Percentiles rank a stretch among this genome's conserved stretches.
phyloP scores from a whole-genome alignment of 352 stramenopile genomes.

The Phytopythium ostracodes region DNA sequence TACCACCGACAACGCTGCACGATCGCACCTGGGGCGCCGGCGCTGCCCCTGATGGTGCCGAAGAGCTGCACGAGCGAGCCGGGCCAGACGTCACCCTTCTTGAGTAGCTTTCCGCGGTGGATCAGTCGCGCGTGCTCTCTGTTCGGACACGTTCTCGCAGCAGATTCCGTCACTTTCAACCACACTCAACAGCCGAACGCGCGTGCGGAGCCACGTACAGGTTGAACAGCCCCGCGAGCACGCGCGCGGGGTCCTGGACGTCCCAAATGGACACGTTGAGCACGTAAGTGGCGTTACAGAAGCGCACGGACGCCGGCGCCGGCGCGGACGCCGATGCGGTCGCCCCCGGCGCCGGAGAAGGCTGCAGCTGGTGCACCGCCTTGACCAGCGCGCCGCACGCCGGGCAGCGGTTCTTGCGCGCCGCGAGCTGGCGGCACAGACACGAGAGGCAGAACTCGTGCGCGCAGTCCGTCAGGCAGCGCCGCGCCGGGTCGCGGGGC shows the following conservation, averaged over 20 bases:
- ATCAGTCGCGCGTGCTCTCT: conserved; percentile 75
- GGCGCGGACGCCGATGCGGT: conserved; percentile 12
- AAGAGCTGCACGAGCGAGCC: conserved; percentile 81
- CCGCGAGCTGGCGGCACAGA: conserved; percentile 45
- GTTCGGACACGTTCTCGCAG: background rate
- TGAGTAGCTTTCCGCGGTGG: conserved; percentile 75
- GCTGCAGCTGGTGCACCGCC: conserved; percentile 50
- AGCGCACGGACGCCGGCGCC: conserved; percentile 58
- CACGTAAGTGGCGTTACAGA: conserved; percentile 77
- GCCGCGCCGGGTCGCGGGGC: conserved; percentile 23
- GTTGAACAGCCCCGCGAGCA: conserved; percentile 65
- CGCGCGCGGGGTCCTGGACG: conserved; percentile 59
- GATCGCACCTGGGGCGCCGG: background rate
- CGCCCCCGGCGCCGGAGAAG: background rate
- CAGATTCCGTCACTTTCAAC: background rate
- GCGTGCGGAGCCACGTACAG: conserved; percentile 34
- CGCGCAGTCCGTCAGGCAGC: conserved; percentile 71
- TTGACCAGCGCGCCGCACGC: conserved; percentile 57
- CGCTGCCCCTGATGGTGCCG: conserved; percentile 44
- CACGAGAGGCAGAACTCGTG: conserved; percentile 81
- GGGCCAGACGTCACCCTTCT: conserved; percentile 81
- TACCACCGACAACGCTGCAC: too few relatives aligned
- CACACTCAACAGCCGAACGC: too few relatives aligned
- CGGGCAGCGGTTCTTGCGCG: conserved; percentile 63
- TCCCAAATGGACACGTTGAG: conserved; percentile 79